phyloP scores from a whole-genome alignment of 352 stramenopile species.

The Phytophthora melonis region DNA sequence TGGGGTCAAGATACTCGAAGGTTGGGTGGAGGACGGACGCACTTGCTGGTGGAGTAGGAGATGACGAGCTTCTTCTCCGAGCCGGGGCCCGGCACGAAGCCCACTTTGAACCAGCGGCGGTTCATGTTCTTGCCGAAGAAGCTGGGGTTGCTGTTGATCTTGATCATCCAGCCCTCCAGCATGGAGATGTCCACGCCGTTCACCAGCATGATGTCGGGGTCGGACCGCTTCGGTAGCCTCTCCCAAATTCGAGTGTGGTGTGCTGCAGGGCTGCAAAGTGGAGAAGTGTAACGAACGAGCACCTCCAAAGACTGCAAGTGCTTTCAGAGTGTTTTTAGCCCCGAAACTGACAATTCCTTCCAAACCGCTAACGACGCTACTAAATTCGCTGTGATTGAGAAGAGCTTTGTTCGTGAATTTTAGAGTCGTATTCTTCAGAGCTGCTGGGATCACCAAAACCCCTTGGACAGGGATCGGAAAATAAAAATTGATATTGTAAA shows the following conservation, averaged over 20 bases:
- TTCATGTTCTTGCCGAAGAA: slow-evolving; percentile 72
- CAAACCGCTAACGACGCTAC: too few species aligned
- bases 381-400: too few species aligned
- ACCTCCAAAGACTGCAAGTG: not conserved
- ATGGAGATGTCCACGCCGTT: slow-evolving; percentile 86
- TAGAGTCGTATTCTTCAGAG: too few species aligned
- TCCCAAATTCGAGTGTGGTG: not conserved
- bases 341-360: not conserved
- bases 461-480: too few species aligned
- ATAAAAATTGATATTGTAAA: too few species aligned
- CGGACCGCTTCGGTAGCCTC: not conserved
- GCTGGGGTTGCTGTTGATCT: slow-evolving; percentile 48
- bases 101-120: slow-evolving; percentile 83
- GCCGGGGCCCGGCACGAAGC: slow-evolving; percentile 52
- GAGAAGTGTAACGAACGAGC: not conserved
- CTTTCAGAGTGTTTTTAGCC: not conserved
- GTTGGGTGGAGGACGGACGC: slow-evolving; percentile 11
- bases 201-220: slow-evolving; percentile 43
- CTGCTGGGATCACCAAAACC: too few species aligned
- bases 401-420: too few species aligned
- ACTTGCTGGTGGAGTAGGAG: slow-evolving; percentile 88
- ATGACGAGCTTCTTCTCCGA: slow-evolving; percentile 76
- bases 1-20: not conserved
- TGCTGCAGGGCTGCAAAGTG: not conserved
- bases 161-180: slow-evolving; percentile 88